phyloP scores from a whole-genome alignment of 1,284 basidiomycete species.

The Thelephora terrestris region DNA sequence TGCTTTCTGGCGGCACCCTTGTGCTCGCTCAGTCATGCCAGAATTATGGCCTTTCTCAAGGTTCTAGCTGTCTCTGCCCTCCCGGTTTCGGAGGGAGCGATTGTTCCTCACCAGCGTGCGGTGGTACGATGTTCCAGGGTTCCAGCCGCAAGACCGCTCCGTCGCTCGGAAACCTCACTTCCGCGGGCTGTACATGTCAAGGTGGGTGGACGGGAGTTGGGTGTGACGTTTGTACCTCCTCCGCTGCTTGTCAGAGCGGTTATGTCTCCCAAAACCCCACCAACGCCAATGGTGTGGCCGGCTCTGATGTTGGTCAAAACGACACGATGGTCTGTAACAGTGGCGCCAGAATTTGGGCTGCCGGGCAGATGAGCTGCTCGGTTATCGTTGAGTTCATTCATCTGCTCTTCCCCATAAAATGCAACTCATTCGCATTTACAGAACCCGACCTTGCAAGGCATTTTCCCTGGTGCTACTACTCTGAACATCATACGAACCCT shows the following conservation, averaged over 20 bases:
- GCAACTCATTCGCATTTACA: slow-evolving; percentile 18
- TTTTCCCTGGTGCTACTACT: slow-evolving; percentile 59
- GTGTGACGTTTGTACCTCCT: slow-evolving; percentile 65
- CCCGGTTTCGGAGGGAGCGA: slow-evolving; percentile 64
- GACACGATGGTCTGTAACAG: slow-evolving; percentile 56
- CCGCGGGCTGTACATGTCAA: slow-evolving; percentile 54
- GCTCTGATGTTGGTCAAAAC: slow-evolving; percentile 30
- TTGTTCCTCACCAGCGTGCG: slow-evolving; percentile 66
- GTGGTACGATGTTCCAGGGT: slow-evolving; percentile 72
- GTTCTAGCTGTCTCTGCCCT: slow-evolving; percentile 60
- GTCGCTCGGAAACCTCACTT: slow-evolving; percentile 46
- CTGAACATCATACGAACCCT: slow-evolving; percentile 73
- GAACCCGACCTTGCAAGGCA: slow-evolving; percentile 69
- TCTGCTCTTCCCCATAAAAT: background rate
- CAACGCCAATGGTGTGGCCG: slow-evolving; percentile 7
- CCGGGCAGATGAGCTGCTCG: slow-evolving; percentile 64
- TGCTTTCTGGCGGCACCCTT: background rate
- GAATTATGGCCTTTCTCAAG: slow-evolving; percentile 55
- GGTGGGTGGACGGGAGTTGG: slow-evolving; percentile 67
- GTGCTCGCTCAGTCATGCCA: slow-evolving; percentile 44
- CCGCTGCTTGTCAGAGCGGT: slow-evolving; percentile 50
- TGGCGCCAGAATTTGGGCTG: slow-evolving; percentile 48
- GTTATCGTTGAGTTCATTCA: slow-evolving; percentile 41
- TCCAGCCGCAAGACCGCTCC: slow-evolving; percentile 33
- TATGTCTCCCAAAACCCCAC: slow-evolving; percentile 30